Evolutionary conservation across 805 yeast species (phyloP).

Genomic region (Kodamaea kaohsiungensis): DNA sequence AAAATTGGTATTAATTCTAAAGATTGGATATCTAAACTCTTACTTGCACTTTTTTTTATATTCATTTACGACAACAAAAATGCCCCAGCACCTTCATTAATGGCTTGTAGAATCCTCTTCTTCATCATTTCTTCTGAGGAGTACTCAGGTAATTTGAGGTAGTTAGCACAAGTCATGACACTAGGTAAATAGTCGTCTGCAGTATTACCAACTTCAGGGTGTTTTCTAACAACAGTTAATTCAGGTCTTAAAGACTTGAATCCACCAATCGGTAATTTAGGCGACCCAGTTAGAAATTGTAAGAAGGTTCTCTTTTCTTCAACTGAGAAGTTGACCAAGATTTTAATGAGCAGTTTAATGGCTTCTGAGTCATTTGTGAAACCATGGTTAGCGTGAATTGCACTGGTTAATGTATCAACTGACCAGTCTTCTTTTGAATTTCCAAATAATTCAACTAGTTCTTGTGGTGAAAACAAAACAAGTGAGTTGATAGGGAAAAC

Average conservation of each 20-base stretch:
- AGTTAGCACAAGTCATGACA: constrained; percentile 98
- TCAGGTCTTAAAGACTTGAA: constrained; percentile 80
- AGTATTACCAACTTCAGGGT: constrained; percentile 64
- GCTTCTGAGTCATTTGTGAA: constrained; percentile 68
- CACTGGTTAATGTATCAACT: constrained; percentile 52
- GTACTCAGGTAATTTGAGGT: constrained; percentile 85
- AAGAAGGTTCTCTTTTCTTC: constrained; percentile 69
- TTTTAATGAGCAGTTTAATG: constrained; percentile 59
- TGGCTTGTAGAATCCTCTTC: constrained; percentile 63
- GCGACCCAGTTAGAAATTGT: constrained; percentile 91
- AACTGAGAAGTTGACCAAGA: constrained; percentile 55
- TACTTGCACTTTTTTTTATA: not conserved
- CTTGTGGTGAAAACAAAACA: constrained; percentile 70
- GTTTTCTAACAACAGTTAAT: constrained; percentile 83
- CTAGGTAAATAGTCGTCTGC: constrained; percentile 89
- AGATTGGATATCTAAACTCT: not conserved
- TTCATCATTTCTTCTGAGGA: constrained; percentile 61
- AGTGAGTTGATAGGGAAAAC: constrained; percentile 80
- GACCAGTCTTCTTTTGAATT: constrained; percentile 88
- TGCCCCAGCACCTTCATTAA: constrained; percentile 86
- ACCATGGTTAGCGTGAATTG: constrained; percentile 88
- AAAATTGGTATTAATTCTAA: not conserved
- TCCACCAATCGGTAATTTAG: constrained; percentile 92
- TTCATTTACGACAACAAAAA: constrained; percentile 65
- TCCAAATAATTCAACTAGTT: constrained; percentile 72